Conservation (phyloP, 371 early-diverging fungal species). For the Choanephora cucurbitarum region DNA sequence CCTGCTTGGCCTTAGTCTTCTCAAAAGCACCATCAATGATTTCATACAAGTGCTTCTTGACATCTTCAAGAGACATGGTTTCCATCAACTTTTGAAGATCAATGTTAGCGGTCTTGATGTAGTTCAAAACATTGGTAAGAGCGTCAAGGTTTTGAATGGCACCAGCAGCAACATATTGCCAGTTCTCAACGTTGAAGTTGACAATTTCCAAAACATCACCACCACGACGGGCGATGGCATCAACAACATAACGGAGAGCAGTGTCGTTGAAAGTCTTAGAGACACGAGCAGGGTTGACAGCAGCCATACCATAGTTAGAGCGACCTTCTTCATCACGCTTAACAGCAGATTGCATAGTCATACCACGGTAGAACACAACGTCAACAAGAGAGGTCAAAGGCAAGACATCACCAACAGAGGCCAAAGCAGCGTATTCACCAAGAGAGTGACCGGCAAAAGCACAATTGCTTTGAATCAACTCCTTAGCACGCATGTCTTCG, state of each 20-base stretch:
- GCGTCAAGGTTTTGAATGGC: conserved; percentile 80
- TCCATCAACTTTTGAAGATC: conserved; percentile 86
- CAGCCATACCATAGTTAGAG: conserved; percentile 95
- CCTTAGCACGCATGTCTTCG: conserved; percentile 89
- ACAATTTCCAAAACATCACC: conserved; percentile 90
- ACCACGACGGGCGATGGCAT: conserved; percentile 78
- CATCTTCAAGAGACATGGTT: conserved; percentile 84
- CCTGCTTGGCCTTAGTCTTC: conserved; percentile 69
- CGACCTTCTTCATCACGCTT: conserved; percentile 80
- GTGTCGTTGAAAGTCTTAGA: conserved; percentile 84
- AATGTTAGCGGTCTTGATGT: conserved; percentile 73
- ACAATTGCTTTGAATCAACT: conserved; percentile 81
- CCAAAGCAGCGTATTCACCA: conserved; percentile 95
- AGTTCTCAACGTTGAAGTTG: conserved; percentile 96
- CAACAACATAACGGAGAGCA: conserved; percentile 81
- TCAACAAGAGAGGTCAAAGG: conserved; percentile 88
- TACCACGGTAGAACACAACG: conserved; percentile 95
- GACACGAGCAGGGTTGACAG: conserved; percentile 93
- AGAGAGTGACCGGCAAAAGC: conserved; percentile 96
- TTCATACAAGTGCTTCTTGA: conserved; percentile 78
- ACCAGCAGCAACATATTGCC: conserved; percentile 96
- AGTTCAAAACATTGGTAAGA: conserved; percentile 82
- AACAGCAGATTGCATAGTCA: conserved; percentile 96
- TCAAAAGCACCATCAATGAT: conserved; percentile 80
- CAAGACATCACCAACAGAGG: conserved; percentile 88